phyloP scores from a whole-genome alignment of 2,329 filamentous ascomycete genomes.

The Xylariales sp. region DNA sequence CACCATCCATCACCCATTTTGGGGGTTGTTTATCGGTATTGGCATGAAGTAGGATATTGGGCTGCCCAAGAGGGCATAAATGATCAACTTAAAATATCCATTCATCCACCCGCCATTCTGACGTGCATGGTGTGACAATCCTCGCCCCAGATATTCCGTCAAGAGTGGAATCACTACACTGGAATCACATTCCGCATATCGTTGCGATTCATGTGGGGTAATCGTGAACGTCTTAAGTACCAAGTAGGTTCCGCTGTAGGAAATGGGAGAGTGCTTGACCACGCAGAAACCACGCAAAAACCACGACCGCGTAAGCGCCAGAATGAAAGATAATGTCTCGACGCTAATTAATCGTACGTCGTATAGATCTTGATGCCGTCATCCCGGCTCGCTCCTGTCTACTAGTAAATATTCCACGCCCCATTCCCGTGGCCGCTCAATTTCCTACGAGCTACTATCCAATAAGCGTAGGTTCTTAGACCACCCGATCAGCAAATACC shows the following conservation, averaged over 20 bases:
- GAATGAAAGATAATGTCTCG: neutral
- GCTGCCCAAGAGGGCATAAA: slow-evolving; percentile 17
- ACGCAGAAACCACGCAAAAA: neutral
- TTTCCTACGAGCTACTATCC: slow-evolving; percentile 10
- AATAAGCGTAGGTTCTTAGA: slow-evolving; percentile 8
- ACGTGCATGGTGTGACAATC: slow-evolving; percentile 21
- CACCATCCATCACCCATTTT: slow-evolving; percentile 9
- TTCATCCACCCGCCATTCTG: slow-evolving; percentile 24
- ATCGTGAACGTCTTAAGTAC: neutral
- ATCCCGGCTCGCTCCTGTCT: slow-evolving; percentile 18
- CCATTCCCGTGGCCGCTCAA: slow-evolving; percentile 2
- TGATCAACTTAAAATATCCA: slow-evolving; percentile 36
- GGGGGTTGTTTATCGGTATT: neutral
- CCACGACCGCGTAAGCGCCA: neutral
- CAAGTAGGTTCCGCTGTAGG: too few species aligned
- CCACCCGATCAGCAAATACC: neutral
- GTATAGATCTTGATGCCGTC: slow-evolving; percentile 19
- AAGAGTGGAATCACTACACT: slow-evolving; percentile 12
- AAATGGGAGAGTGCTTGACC: neutral
- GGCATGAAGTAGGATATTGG: slow-evolving; percentile 1
- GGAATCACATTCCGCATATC: neutral
- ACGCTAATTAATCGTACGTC: neutral
- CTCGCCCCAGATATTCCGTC: slow-evolving; percentile 23
- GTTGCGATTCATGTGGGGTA: slow-evolving; percentile 1
- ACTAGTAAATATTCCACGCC: neutral